Conservation (phyloP, 2,329 filamentous ascomycete genomes). For the Scedosporium boydii region DNA sequence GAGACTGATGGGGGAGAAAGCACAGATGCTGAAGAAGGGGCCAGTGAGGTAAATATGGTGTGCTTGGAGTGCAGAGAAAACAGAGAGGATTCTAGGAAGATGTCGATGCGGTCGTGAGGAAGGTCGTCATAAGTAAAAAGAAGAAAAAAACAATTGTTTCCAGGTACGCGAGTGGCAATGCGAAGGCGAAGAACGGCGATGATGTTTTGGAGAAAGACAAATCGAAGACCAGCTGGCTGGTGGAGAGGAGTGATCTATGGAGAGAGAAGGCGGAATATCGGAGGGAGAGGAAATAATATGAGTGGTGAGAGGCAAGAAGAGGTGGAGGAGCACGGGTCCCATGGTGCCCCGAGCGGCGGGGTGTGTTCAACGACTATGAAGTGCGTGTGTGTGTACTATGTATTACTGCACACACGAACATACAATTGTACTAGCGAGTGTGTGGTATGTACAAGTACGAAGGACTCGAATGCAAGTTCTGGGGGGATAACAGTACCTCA, state of each 20-base stretch:
- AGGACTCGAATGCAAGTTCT: not conserved
- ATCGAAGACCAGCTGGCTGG: not conserved
- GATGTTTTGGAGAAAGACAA: not conserved
- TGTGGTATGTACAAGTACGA: not conserved
- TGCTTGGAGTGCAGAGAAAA: too few species aligned
- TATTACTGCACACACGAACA: not conserved
- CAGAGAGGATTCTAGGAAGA: not conserved
- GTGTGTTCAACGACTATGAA: not conserved
- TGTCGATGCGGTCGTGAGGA: not conserved
- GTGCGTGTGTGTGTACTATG: not conserved
- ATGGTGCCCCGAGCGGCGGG: constrained; percentile 3
- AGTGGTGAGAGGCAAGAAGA: constrained; percentile 14
- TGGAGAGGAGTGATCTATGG: not conserved
- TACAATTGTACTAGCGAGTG: not conserved
- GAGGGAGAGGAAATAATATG: constrained; percentile 1
- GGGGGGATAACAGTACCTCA: not conserved
- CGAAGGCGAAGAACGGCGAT: not conserved
- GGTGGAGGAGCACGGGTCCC: constrained; percentile 12
- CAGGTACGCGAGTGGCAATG: not conserved
- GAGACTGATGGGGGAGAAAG: not conserved
- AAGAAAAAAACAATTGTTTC: not conserved
- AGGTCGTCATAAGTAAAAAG: not conserved
- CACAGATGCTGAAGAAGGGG: not conserved
- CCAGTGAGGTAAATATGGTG: not conserved
- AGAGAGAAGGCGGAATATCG: not conserved